phyloP scores from a whole-genome alignment of 192 early-diverging fungal genomes.

The Backusella circina region DNA sequence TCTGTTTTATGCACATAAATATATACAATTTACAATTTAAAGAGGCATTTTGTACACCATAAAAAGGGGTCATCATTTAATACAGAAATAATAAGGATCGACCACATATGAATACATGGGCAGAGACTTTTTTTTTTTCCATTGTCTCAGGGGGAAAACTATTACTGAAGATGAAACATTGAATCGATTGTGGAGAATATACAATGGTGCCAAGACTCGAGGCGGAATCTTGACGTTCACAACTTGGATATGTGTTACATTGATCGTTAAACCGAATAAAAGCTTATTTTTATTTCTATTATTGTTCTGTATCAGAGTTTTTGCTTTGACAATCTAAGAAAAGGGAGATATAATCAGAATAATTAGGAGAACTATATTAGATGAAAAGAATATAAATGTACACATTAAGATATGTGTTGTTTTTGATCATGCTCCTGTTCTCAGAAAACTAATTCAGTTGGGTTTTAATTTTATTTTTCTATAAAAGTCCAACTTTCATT shows the following conservation, averaged over 20 bases:
- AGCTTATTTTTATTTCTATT: not conserved
- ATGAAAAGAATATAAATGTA: not conserved
- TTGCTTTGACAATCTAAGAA: not conserved
- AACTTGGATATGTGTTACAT: not conserved
- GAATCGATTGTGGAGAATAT: not conserved
- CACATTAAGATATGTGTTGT: too few species aligned
- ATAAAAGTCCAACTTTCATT: too few species aligned
- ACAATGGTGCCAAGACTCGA: not conserved
- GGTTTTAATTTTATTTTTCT: too few species aligned
- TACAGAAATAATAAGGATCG: too few species aligned
- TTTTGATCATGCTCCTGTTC: too few species aligned
- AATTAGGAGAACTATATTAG: not conserved
- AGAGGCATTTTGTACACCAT: too few species aligned
- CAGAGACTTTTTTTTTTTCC: not conserved
- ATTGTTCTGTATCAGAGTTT: not conserved
- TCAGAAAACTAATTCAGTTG: too few species aligned
- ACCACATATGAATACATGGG: not conserved
- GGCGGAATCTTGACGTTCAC: not conserved
- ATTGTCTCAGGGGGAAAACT: not conserved
- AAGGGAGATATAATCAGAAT: not conserved
- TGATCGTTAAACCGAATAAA: not conserved
- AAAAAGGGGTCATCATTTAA: not conserved
- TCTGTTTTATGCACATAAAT: too few species aligned
- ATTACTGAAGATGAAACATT: not conserved
- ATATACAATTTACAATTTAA: too few species aligned